Conservation (phyloP, 805 yeast species). For the Cyberlindnera maritima region DNA sequence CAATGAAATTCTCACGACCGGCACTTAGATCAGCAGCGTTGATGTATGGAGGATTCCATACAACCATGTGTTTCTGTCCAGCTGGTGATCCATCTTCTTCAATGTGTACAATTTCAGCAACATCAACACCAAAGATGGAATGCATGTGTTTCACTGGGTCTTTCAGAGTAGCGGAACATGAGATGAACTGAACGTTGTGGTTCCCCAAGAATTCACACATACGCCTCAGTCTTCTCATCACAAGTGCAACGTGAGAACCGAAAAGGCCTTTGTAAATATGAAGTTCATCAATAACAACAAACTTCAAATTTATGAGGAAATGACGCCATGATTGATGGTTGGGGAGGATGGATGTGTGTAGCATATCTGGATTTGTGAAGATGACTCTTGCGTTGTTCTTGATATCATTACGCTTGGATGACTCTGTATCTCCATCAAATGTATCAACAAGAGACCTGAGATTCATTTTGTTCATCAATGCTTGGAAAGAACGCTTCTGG, state of each 20-base stretch:
- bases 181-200: slow-evolving; percentile 58
- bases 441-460: slow-evolving; percentile 62
- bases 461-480: slow-evolving; percentile 50
- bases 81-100: slow-evolving; percentile 86
- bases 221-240: slow-evolving; percentile 77
- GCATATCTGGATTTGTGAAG: slow-evolving; percentile 93
- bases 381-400: slow-evolving; percentile 70
- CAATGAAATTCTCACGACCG: slow-evolving; percentile 67
- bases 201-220: slow-evolving; percentile 55
- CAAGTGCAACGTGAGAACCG: slow-evolving; percentile 88
- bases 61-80: slow-evolving; percentile 69
- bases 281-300: slow-evolving; percentile 78
- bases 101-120: slow-evolving; percentile 52
- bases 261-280: slow-evolving; percentile 89
- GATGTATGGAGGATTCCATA: slow-evolving; percentile 82
- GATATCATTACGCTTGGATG: slow-evolving; percentile 47
- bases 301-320: slow-evolving; percentile 61
- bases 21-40: slow-evolving; percentile 53
- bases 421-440: slow-evolving; percentile 91
- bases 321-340: slow-evolving; percentile 70
- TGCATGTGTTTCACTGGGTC: slow-evolving; percentile 73
- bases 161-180: slow-evolving; percentile 91
- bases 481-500: slow-evolving; percentile 78
- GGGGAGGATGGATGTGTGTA: slow-evolving; percentile 84
- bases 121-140: slow-evolving; percentile 66